Percentiles rank a stretch among this genome's conserved stretches.
Evolutionary conservation across 208 protist genomes (phyloP).

Genomic region (Trypanosoma cruzi): DNA sequence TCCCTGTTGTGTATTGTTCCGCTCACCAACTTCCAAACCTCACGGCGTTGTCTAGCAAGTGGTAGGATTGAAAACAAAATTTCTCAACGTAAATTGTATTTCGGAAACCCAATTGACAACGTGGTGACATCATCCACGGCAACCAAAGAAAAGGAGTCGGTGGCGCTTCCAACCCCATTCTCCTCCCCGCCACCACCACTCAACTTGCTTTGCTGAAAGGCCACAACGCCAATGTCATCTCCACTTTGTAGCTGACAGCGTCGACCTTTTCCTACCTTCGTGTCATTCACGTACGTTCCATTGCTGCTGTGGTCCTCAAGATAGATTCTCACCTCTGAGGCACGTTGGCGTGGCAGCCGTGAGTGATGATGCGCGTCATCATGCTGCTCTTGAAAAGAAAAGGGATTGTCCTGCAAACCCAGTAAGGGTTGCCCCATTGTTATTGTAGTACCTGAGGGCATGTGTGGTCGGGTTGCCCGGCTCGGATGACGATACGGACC

Average conservation of each 20-base stretch:
- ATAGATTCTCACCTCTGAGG: slow-evolving; percentile 32
- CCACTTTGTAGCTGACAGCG: slow-evolving; percentile 50
- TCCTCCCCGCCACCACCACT: background rate
- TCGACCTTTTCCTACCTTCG: slow-evolving; percentile 44
- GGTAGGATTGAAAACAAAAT: slow-evolving; percentile 20
- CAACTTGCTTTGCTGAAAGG: slow-evolving; percentile 8
- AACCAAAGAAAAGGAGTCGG: background rate
- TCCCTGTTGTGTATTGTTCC: too few relatives aligned
- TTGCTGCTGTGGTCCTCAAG: slow-evolving; percentile 72
- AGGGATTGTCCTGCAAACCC: background rate
- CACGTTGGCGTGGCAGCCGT: background rate
- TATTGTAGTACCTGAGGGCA: background rate
- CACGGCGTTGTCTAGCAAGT: background rate
- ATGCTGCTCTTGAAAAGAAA: slow-evolving; percentile 1
- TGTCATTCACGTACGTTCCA: slow-evolving; percentile 81
- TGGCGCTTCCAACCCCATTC: background rate
- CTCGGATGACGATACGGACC: background rate
- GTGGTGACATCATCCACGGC: background rate
- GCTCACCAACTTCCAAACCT: too few relatives aligned
- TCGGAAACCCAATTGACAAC: background rate
- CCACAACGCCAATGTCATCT: slow-evolving; percentile 66
- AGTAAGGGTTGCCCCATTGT: background rate
- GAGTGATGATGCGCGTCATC: background rate
- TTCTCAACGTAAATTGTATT: slow-evolving; percentile 12
- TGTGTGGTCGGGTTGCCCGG: background rate